Conservation (phyloP, 164 flowering plant genomes). For the Sedum album region DNA sequence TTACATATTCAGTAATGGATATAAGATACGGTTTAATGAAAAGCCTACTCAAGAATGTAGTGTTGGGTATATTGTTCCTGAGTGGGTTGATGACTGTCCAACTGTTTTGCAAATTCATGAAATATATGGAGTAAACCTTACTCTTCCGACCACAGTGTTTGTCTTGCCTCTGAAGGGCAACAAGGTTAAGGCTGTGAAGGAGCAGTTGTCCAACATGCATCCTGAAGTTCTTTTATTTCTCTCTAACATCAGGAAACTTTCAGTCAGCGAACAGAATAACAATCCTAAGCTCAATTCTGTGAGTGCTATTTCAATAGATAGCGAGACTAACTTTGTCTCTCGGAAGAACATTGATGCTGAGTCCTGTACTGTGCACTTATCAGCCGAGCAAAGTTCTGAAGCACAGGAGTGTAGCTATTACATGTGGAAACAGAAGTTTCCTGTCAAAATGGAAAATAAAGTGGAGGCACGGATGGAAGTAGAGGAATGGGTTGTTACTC, state of each 20-base stretch:
- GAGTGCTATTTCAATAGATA: slow-evolving; percentile 37
- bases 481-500: slow-evolving; percentile 41
- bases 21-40: slow-evolving; percentile 51
- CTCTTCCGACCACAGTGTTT: slow-evolving; percentile 44
- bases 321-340: slow-evolving; percentile 32
- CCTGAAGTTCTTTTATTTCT: slow-evolving; percentile 60
- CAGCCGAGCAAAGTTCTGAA: slow-evolving; percentile 26
- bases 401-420: slow-evolving; percentile 34
- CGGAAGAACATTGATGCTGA: slow-evolving; percentile 58
- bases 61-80: slow-evolving; percentile 60
- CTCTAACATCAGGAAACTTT: slow-evolving; percentile 46
- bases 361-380: slow-evolving; percentile 44
- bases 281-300: slow-evolving; percentile 34
- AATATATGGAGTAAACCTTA: slow-evolving; percentile 27
- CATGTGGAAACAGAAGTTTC: slow-evolving; percentile 67
- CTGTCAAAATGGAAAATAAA: slow-evolving; percentile 29
- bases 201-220: slow-evolving; percentile 49
- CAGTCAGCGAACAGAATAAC: slow-evolving; percentile 34
- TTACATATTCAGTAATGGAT: slow-evolving; percentile 61
- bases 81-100: slow-evolving; percentile 58
- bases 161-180: slow-evolving; percentile 54
- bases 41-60: slow-evolving; percentile 36
- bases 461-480: slow-evolving; percentile 38
- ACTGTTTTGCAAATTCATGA: slow-evolving; percentile 27
- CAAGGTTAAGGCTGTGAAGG: slow-evolving; percentile 48